These are phyloP conservation scores for Malus hybrid DNA, from an alignment of 331 rosid species.

Conservation along the genomic window DNA sequence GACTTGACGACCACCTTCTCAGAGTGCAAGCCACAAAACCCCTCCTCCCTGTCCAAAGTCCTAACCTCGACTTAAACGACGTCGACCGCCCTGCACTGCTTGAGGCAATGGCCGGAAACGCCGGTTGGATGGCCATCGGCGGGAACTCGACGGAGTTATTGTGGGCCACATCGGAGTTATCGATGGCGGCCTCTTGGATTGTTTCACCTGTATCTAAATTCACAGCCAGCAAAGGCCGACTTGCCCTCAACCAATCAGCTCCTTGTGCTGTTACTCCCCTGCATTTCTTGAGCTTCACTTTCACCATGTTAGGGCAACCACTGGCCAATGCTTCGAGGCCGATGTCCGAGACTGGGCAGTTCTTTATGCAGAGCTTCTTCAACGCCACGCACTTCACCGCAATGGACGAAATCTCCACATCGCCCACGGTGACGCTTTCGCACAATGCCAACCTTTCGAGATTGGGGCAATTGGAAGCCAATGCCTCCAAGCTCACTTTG, in stretches of 20 bases:
- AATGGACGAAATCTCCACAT: conserved; percentile 79
- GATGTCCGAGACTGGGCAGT: conserved; percentile 78
- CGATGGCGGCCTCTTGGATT: conserved; percentile 44
- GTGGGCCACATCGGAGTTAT: conserved; percentile 75
- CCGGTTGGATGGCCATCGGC: conserved; percentile 38
- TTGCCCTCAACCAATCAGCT: conserved; percentile 68
- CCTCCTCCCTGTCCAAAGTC: conserved; percentile 51
- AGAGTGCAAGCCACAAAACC: conserved; percentile 65
- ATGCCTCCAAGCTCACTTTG: conserved; percentile 54
- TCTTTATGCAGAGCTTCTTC: conserved; percentile 92
- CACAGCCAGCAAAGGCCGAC: conserved; percentile 67
- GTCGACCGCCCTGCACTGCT: conserved; percentile 47
- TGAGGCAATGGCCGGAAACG: conserved; percentile 29
- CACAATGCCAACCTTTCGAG: conserved; percentile 91
- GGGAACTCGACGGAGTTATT: conserved; percentile 56
- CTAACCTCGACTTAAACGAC: conserved; percentile 69
- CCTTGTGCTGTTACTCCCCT: conserved; percentile 75
- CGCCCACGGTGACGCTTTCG: conserved; percentile 92
- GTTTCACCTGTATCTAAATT: conserved; percentile 71
- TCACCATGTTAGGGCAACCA: conserved; percentile 97
- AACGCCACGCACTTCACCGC: conserved; percentile 81
- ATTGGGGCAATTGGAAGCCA: conserved; percentile 80
- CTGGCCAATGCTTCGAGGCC: conserved; percentile 76
- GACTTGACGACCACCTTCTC: conserved; percentile 71
- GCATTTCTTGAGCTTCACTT: conserved; percentile 94